These are phyloP conservation scores for Populus hybrid DNA, from an alignment of 441 rosid species.

Conservation along the genomic window DNA sequence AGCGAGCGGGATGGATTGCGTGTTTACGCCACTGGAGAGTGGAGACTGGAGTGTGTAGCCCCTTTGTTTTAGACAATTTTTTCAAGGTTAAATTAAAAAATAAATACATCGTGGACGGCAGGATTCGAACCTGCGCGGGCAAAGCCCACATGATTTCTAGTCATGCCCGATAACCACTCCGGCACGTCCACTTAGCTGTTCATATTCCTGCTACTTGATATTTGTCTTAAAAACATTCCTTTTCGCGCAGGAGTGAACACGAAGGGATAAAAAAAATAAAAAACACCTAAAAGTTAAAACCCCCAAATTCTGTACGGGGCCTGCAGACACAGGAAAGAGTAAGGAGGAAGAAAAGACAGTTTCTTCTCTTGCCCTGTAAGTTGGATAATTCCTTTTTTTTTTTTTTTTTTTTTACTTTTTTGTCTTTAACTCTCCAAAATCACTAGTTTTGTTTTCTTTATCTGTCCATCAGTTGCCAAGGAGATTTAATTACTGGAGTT, in stretches of 20 bases:
- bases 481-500: not conserved
- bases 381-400: not conserved
- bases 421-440: not conserved
- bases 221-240: accelerated
- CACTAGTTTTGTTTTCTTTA: not conserved
- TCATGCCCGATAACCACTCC: conserved; percentile 83
- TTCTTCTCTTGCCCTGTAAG: not conserved
- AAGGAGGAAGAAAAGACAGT: not conserved
- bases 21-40: not conserved
- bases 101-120: conserved; percentile 58
- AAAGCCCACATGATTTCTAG: conserved; percentile 97
- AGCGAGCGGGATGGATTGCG: not conserved
- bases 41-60: not conserved
- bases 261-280: no score
- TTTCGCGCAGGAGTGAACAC: no score
- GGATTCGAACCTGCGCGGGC: conserved; percentile 98
- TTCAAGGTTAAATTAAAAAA: not conserved
- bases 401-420: no score
- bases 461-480: not conserved
- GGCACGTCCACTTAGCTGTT: conserved; percentile 43
- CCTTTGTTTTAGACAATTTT: not conserved
- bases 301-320: not conserved
- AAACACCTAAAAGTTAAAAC: not conserved
- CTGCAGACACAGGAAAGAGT: not conserved
- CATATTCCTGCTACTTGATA: accelerated